Percentiles rank a stretch among this genome's conserved stretches.
Evolutionary conservation across 2,329 filamentous ascomycete genomes (phyloP).

Genomic region (Arachnomyces sp.): DNA sequence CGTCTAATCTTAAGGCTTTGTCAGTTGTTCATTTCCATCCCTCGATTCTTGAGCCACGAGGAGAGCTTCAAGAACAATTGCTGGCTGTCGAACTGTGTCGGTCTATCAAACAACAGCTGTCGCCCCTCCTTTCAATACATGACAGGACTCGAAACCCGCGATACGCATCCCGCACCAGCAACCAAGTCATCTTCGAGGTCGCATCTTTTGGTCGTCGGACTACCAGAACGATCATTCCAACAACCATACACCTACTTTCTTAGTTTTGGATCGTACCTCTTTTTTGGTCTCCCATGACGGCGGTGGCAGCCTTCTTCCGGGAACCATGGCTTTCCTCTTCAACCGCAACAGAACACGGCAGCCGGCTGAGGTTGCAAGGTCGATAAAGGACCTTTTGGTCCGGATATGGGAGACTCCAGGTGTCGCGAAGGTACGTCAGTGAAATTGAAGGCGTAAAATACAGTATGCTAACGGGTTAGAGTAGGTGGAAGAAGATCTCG

Average conservation of each 20-base stretch:
- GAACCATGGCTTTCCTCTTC: constrained; percentile 63
- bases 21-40: too few relatives aligned
- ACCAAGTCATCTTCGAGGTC: background rate
- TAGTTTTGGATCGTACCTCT: background rate
- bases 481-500: constrained; percentile 76
- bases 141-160: too few relatives aligned
- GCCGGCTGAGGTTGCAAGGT: constrained; percentile 54
- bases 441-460: constrained; percentile 7
- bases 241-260: background rate
- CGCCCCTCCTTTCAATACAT: too few relatives aligned
- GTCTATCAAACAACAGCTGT: too few relatives aligned
- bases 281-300: background rate
- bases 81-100: too few relatives aligned
- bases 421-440: constrained; percentile 47
- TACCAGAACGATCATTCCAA: background rate
- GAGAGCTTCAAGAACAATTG: too few relatives aligned
- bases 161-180: background rate
- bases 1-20: too few relatives aligned
- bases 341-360: constrained; percentile 55
- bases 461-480: constrained; percentile 16
- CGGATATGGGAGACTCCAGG: constrained; percentile 53
- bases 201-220: background rate
- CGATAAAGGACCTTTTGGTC: constrained; percentile 56
- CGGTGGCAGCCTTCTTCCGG: constrained; percentile 2
- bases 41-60: too few relatives aligned